Base-by-base conservation (phyloP, 2,329 filamentous ascomycete species). In the Talaromyces sp. region DNA sequence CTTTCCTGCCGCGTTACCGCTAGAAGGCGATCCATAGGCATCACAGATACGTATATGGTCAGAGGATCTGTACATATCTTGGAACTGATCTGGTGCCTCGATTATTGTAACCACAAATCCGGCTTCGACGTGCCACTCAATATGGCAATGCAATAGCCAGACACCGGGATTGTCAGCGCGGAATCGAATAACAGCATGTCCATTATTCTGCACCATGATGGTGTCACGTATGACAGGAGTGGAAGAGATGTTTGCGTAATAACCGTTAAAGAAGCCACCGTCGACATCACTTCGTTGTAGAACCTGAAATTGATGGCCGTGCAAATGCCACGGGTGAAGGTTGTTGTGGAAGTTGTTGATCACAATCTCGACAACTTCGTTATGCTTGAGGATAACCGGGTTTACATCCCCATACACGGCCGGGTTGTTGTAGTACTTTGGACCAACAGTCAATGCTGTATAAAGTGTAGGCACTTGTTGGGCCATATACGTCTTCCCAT, bases 381-480 rank as follows among this genome's bases (percentile, higher is more conserved):
- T 82, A 61, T 86, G 82, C 28, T 85, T 77, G 11, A 95, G 80
- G 2, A 95, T 79, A 64, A 90, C 81, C 1, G 85, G 73, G 65
- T 89, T 81, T 0, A 86, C 85, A 5, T 60, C 36, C 31, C 88
- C 88, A 67, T 91, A 91, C 4, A 91, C 75, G 1, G 69, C 63
- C 0, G 84, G 77, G 61, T 89, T 78, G 1, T 77, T 78, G 13
- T 84, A 82, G 17, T 80, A 62, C 2, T 74, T 67, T 2, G 61
- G 19, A 15, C 83, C 84, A 1, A 84, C 74, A 0, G 83, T 84
- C 3, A 95, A 78, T 1, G 81, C 89, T 0, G 88, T 90, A 77
- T 91, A 95, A 0, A 96, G 78, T 0, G 87, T 85, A 0, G 91
- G 91, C 0, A 95, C 90, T 69, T 89, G 89, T 51, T 89, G 89